Evolutionary conservation across 2,329 filamentous ascomycete species (phyloP), one percentile per base, ranked within the genome.

Genomic region (Scytalidium sp.): DNA sequence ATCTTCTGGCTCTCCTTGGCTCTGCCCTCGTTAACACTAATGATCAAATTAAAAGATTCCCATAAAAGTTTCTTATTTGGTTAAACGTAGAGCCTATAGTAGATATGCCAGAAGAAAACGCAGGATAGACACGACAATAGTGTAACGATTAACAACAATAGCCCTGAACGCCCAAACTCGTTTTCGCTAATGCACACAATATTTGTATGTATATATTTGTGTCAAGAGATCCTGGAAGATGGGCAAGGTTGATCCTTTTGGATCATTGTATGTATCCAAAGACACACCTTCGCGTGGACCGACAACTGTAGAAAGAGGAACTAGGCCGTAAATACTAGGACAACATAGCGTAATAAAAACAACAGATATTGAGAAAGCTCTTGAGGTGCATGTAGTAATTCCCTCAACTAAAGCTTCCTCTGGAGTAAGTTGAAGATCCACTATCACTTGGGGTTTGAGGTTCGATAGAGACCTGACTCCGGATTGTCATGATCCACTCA

Each of bases 401-500:
- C 17, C 17, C 29, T 56, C 44, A 59, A 17, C 55, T 50, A 27
- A 61, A 13, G 46, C 62, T 64, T 20, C 56, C 55, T 45, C 61
- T 53, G 29, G 51, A 54, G 20, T 59, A 60, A 5, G 53, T 52
- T 8, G 50, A 55, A 23, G 58, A 62, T 17, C 61, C 59, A 43
- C 52, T 58, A 39, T 85, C 83, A 58, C 80, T 85, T 13, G 83
- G 83, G 19, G 82, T 87, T 44, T 75, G 67, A 11, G 83, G 81
- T 58, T 85, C 82, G 23, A 86, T 81, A 11, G 63, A 59, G 7
- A 86, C 81, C 61, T 84, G 79, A 57, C 75, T 83, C 56, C 82
- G 76, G 52, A 86, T 85, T 29, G 74, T 76, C 74, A 83, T 80
- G 57, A 87, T 85, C 94, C 94, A 99, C 64, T 96, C 90, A 67